Evolutionary conservation across 2,329 filamentous ascomycete species (phyloP).

Genomic region (Pleoardoris graminearum): DNA sequence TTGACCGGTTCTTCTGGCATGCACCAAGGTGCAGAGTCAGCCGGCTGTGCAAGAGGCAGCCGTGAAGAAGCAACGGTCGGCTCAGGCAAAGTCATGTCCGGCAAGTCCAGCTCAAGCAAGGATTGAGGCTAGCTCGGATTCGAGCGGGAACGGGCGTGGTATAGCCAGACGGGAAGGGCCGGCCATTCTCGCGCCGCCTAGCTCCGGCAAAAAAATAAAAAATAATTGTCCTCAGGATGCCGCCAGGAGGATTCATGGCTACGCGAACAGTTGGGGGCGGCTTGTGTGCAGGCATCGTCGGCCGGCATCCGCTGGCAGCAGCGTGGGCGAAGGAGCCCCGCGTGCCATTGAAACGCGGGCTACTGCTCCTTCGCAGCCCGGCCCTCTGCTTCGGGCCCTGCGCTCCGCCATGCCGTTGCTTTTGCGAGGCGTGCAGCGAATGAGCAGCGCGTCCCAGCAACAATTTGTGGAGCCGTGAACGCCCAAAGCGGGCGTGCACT

Average conservation of each 20-base stretch:
- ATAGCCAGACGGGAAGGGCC: constrained; percentile 7
- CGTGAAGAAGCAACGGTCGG: constrained; percentile 12
- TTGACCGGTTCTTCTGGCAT: too few relatives aligned
- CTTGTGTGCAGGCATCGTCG: background rate
- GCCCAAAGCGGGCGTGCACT: constrained; percentile 7
- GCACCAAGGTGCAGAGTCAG: constrained; percentile 1
- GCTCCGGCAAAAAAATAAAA: background rate
- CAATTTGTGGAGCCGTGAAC: background rate
- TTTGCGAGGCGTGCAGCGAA: background rate
- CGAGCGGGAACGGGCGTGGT: background rate
- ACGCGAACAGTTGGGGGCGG: background rate
- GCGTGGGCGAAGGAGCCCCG: background rate
- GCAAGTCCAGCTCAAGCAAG: background rate
- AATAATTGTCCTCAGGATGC: background rate
- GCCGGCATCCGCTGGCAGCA: too few relatives aligned
- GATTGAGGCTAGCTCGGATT: background rate
- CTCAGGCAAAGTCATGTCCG: background rate
- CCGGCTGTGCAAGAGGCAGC: background rate
- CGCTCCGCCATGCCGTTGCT: constrained; percentile 4
- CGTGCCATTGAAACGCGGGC: constrained; percentile 15
- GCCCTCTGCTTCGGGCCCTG: constrained; percentile 10
- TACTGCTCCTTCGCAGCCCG: background rate
- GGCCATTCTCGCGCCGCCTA: background rate
- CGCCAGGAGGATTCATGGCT: background rate
- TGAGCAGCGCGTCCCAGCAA: background rate